Percentiles rank a stretch among this genome's conserved stretches.
These are phyloP conservation scores for Leptodermis oblonga DNA, from an alignment of 257 asterid species.

Conservation along the genomic window DNA sequence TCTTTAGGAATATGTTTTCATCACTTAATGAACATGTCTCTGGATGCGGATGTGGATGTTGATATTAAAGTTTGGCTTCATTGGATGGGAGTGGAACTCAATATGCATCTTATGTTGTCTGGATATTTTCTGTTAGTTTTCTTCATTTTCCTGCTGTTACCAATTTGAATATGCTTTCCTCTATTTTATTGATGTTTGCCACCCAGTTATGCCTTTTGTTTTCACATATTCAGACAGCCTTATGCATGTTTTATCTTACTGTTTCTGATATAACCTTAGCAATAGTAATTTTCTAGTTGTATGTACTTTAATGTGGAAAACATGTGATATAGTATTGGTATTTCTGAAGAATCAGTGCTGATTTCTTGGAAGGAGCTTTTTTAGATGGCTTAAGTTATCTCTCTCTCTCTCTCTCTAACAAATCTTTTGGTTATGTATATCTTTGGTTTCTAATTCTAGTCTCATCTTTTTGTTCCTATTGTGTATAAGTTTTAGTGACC, in stretches of 20 bases:
- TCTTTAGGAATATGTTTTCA: not conserved
- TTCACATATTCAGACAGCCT: not conserved
- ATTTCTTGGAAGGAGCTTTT: not conserved
- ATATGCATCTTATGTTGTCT: not conserved
- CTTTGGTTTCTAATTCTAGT: not conserved
- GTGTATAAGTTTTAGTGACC: not conserved
- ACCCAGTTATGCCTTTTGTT: not conserved
- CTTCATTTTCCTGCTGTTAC: not conserved
- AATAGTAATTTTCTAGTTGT: not conserved
- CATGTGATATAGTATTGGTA: not conserved
- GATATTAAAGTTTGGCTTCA: not conserved
- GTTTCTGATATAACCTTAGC: not conserved
- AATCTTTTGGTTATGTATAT: not conserved
- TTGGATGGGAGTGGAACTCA: not conserved
- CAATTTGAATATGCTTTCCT: not conserved
- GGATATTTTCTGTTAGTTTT: not conserved
- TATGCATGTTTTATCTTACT: not conserved
- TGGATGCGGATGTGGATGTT: too few species aligned
- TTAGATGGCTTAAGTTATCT: not conserved
- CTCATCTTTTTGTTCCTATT: not conserved
- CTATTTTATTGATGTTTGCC: not conserved
- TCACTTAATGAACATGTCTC: not conserved
- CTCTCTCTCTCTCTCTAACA: not conserved
- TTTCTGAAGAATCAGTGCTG: not conserved
- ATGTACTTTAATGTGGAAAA: not conserved